Conservation (phyloP, 2,329 filamentous ascomycete genomes). For the Arachnomyces sp. region DNA sequence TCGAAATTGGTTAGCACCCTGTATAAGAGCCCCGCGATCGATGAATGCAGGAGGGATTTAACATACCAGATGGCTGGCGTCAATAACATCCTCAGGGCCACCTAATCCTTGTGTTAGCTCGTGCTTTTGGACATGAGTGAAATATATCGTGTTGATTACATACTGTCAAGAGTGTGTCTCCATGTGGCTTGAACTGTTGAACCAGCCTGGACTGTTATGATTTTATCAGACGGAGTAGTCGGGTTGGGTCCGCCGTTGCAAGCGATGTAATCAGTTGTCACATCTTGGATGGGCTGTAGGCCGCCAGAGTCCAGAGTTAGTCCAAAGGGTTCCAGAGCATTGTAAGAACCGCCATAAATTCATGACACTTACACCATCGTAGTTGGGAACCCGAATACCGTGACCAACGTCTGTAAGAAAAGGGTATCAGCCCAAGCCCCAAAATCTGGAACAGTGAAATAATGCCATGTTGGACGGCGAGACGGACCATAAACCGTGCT, state of each 20-base stretch:
- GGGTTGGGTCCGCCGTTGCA: constrained; percentile 53
- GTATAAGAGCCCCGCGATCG: not conserved
- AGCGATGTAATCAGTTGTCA: constrained; percentile 46
- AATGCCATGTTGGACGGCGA: not conserved
- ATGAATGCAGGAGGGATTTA: not conserved
- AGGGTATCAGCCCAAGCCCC: not conserved
- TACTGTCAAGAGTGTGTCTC: constrained; percentile 40
- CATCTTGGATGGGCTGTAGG: constrained; percentile 47
- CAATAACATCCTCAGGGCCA: constrained; percentile 47
- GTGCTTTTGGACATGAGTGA: too few species aligned
- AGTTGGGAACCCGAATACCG: constrained; percentile 1
- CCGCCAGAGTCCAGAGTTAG: not conserved
- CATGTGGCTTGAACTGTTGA: constrained; percentile 25
- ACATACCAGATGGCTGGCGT: constrained; percentile 40
- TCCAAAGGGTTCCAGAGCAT: too few species aligned
- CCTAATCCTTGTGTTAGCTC: constrained; percentile 15
- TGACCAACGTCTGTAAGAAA: not conserved
- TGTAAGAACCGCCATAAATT: too few species aligned
- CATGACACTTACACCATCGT: constrained; percentile 2
- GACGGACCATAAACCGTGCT: constrained; percentile 2
- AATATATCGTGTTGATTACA: too few species aligned
- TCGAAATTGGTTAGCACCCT: not conserved
- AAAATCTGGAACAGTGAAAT: not conserved
- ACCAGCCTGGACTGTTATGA: constrained; percentile 8
- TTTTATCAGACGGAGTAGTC: constrained; percentile 14